phyloP scores from a whole-genome alignment of 2,329 filamentous ascomycete species.

The Cladosporium sp. region DNA sequence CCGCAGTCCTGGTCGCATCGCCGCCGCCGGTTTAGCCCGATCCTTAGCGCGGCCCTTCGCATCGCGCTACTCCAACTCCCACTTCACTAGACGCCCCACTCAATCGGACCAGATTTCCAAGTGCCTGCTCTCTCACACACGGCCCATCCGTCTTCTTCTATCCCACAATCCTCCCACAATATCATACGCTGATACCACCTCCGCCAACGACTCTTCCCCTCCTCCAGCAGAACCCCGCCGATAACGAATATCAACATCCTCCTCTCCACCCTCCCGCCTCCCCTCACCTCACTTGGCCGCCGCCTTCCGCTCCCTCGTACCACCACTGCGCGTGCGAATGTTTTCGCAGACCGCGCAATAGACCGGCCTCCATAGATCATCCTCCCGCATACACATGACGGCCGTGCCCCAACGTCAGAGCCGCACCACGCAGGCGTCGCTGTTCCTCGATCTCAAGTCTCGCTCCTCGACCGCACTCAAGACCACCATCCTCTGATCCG shows the following conservation, averaged over 20 bases:
- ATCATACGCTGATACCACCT: not conserved
- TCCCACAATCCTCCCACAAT: constrained; percentile 2
- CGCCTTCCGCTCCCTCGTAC: not conserved
- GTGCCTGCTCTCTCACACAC: not conserved
- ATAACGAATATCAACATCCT: too few species aligned
- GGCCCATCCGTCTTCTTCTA: not conserved
- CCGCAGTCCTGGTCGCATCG: not conserved
- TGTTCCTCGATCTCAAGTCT: constrained; percentile 7
- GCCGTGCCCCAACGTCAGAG: constrained; percentile 1
- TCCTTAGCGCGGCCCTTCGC: not conserved
- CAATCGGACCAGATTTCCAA: not conserved
- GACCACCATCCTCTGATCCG: constrained; percentile 7
- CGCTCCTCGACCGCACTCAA: constrained; percentile 11
- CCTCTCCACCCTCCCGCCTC: not conserved
- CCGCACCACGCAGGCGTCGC: constrained; percentile 10
- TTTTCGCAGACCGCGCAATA: not conserved
- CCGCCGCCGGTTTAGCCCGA: not conserved
- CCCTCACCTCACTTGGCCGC: not conserved
- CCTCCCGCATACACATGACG: constrained; percentile 11
- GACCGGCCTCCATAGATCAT: not conserved
- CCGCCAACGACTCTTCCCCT: not conserved
- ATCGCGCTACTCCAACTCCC: not conserved
- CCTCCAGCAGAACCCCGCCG: not conserved
- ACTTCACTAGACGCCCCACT: not conserved
- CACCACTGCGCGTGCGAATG: not conserved